A percentile compares a stretch with the other conserved stretches of the same genome.
Conservation (phyloP, 2,329 filamentous ascomycete species). For the Aspergillus neotritici region DNA sequence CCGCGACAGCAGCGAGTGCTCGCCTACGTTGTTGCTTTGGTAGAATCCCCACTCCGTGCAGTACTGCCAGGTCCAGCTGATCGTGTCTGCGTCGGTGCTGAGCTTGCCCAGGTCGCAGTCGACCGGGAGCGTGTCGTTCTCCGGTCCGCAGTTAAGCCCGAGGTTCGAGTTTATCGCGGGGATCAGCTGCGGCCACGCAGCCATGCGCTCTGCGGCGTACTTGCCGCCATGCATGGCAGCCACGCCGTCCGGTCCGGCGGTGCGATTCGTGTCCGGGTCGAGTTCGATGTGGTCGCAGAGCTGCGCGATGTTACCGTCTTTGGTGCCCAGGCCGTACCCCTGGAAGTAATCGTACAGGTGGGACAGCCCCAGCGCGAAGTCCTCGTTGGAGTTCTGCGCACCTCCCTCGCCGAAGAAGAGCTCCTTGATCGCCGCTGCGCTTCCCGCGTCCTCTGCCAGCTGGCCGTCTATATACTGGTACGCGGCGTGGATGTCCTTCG, state of each 20-base stretch:
- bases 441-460: slow-evolving; percentile 29
- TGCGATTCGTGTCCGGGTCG: slow-evolving; percentile 32
- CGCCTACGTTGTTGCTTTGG: slow-evolving; percentile 46
- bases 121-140: slow-evolving; percentile 15
- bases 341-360: slow-evolving; percentile 43
- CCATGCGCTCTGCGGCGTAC: slow-evolving; percentile 40
- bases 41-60: slow-evolving; percentile 51
- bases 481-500: slow-evolving; percentile 45
- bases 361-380: slow-evolving; percentile 43
- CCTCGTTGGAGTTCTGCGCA: slow-evolving; percentile 42
- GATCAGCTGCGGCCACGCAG: slow-evolving; percentile 35
- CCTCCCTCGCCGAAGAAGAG: slow-evolving; percentile 46
- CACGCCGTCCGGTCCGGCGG: slow-evolving; percentile 38
- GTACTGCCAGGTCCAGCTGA: slow-evolving; percentile 49
- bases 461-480: slow-evolving; percentile 46
- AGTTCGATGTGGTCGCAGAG: slow-evolving; percentile 47
- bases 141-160: slow-evolving; percentile 38
- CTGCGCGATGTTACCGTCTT: slow-evolving; percentile 26
- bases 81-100: slow-evolving; percentile 31
- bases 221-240: slow-evolving; percentile 38
- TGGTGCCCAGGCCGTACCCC: slow-evolving; percentile 38
- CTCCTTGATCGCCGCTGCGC: slow-evolving; percentile 41
- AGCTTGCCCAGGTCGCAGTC: slow-evolving; percentile 36
- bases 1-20: slow-evolving; percentile 43
- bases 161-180: slow-evolving; percentile 36